Base-by-base conservation (phyloP, 139 green algal genomes). In the Dunaliella sp. region DNA sequence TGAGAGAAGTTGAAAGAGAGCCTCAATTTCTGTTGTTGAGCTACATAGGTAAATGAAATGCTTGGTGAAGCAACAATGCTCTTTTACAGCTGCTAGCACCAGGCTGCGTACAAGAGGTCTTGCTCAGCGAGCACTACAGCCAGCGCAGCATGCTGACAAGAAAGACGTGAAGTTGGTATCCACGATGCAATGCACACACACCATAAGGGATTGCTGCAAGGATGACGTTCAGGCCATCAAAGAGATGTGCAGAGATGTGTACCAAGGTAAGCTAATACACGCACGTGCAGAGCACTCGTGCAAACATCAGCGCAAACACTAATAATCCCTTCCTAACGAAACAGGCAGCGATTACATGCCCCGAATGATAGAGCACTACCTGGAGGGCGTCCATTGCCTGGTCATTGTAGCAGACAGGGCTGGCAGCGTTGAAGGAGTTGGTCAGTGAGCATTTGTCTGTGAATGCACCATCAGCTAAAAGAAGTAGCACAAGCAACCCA, bases 351-450 rank as follows among this genome's bases (percentile, higher is more conserved):
- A 65, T 16, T 65, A 65, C 48, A 65, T 65, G 48, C 48, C 48
- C 48, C 48, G 48, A 7, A 65, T 65, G 48, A 65, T 65, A 65
- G 48, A 65, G 48, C 7, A 65, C 7, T 65, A 65, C 48, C 16
- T 65, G 48, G 48, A 65, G 48, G 16, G 16, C 48, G 48, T 26
- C 7, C 48, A 26, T 7, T 65, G 48, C 35, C 28, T 83, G 34
- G 7, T 83, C 35, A 57, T 83, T 38, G 78, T 83, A 7, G 78
- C 78, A n/a, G 31, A 48, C 78, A 65, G 3, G 78, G 74, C 33
- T 38, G 83, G 74, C 26, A 33, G 32, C 21, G 83, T 74, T 74
- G 83, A 33, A 34, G 83, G 65, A 21, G 16, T 82, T 3, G 73
- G 33, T 72, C 7, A 65, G 48, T 35, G n/a, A n/a, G n/a, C n/a